phyloP scores from a whole-genome alignment of 2,329 filamentous ascomycete species.

The Colletotrichum camelliae region DNA sequence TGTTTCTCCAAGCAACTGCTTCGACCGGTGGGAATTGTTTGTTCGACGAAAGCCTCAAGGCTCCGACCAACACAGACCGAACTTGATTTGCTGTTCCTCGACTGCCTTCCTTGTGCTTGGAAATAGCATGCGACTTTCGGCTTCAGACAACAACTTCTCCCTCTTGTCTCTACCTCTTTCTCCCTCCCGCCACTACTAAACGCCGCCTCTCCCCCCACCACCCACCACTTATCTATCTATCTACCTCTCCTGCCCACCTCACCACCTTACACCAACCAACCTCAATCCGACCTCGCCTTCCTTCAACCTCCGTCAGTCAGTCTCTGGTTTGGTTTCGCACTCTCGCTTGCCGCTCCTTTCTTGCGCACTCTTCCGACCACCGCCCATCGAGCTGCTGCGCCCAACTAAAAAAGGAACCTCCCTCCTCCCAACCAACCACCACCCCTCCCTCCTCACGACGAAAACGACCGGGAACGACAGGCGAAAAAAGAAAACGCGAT shows the following conservation, averaged over 20 bases:
- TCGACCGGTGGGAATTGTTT: conserved; percentile 22
- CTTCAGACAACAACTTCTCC: conserved; percentile 14
- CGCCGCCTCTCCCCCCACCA: conserved; percentile 9
- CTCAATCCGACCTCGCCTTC: not conserved
- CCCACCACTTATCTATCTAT: not conserved
- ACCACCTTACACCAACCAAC: conserved; percentile 8
- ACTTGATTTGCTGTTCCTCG: not conserved
- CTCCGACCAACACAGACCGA: not conserved
- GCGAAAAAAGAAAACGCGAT: conserved; percentile 33
- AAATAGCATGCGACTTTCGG: conserved; percentile 20
- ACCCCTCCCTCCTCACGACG: conserved; percentile 21
- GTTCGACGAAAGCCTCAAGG: conserved; percentile 13
- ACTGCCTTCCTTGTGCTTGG: not conserved
- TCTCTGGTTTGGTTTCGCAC: not conserved
- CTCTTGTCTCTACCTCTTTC: conserved; percentile 5
- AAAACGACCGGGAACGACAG: conserved; percentile 25
- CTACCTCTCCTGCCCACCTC: conserved; percentile 17
- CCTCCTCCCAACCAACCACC: conserved; percentile 25
- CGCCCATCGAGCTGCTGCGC: conserved; percentile 10
- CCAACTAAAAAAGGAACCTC: conserved; percentile 26
- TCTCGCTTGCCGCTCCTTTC: conserved; percentile 21
- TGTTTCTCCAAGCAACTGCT: conserved; percentile 18
- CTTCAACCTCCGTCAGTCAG: not conserved
- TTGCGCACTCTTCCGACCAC: not conserved
- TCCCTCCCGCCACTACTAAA: not conserved